A percentile compares a stretch with the other conserved stretches of the same genome.
phyloP scores from a whole-genome alignment of 208 protist species.

The Crithidia brevicula region DNA sequence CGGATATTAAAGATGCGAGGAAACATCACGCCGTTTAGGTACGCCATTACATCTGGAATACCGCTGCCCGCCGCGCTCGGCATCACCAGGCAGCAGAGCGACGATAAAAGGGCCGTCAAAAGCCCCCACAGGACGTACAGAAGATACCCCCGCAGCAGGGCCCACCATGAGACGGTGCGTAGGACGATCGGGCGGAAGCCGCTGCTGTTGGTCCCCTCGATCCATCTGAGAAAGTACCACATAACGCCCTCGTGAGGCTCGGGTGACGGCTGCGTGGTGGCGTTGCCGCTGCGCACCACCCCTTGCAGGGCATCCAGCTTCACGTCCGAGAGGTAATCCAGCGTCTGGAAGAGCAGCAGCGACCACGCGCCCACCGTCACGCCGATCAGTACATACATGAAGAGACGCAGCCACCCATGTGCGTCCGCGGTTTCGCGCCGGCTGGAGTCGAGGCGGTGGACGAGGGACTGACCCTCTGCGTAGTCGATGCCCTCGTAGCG shows the following conservation, averaged over 20 bases:
- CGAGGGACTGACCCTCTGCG: slow-evolving; percentile 52
- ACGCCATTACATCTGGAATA: slow-evolving; percentile 88
- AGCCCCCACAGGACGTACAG: slow-evolving; percentile 47
- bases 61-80: slow-evolving; percentile 77
- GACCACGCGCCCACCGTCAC: slow-evolving; percentile 64
- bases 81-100: slow-evolving; percentile 75
- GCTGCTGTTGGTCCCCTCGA: neutral
- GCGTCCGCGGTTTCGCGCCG: slow-evolving; percentile 22
- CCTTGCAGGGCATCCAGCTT: slow-evolving; percentile 46
- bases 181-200: slow-evolving; percentile 15
- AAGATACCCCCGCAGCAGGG: slow-evolving; percentile 37
- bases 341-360: slow-evolving; percentile 74
- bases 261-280: slow-evolving; percentile 6
- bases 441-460: slow-evolving; percentile 45
- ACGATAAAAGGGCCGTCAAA: slow-evolving; percentile 55
- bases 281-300: slow-evolving; percentile 34
- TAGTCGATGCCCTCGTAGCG: slow-evolving; percentile 87
- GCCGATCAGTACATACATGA: slow-evolving; percentile 67
- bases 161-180: slow-evolving; percentile 29
- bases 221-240: neutral
- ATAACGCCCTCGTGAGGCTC: too few relatives aligned
- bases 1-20: slow-evolving; percentile 82
- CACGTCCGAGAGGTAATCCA: slow-evolving; percentile 55
- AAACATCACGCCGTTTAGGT: slow-evolving; percentile 90
- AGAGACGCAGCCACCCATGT: slow-evolving; percentile 57